Evolutionary conservation across 2,329 filamentous ascomycete genomes (phyloP), one percentile per base, ranked within the genome.

Genomic region (Ceratocystis destructans): DNA sequence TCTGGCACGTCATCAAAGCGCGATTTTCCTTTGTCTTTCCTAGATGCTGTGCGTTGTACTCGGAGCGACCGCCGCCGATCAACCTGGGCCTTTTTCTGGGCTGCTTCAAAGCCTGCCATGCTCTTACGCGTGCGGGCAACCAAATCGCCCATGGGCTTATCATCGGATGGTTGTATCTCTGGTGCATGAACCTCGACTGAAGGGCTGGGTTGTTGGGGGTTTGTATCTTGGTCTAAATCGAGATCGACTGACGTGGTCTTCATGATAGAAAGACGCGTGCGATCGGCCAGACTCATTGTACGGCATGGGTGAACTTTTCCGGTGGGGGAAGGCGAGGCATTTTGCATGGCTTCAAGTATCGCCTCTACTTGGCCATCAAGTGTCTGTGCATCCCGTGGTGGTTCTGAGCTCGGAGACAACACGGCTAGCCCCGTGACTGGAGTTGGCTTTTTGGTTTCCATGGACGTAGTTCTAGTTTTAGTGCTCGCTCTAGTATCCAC

Each of bases 251-350:
- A 59, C 2, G 83, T 81, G 61, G 83, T 78, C 2, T 85, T 79
- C 0, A 86, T 84, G 85, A 96, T 93, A 20, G 89, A 91, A 65
- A 90, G 80, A 20, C 88, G 84, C 0, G 92, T 95, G 61, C 91
- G 87, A 72, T 95, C 90, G 3, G 87, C 82, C 0, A 94, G 80
- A 0, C 87, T 86, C 7, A 87, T 75, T 0, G 79, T 81, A 63
- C 83, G 83, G 0, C 83, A 78, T 0, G 77, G 75, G 67, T 77
- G 80, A 1, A 70, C 46, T 50, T 72, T 73, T 70, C 84, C 86
- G 55, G 76, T 72, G 0, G 84, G 84, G 0, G 84, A 86, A 0
- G 83, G 83, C 1, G 83, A 84, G 0, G 78, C 77, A 59, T 78
- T 78, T 28, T 79, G 75, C 72, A 85, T 80, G 0, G 80, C 82